These are phyloP conservation scores for Ogataea saltuana DNA, from an alignment of 805 yeast genomes.

Conservation along the genomic window DNA sequence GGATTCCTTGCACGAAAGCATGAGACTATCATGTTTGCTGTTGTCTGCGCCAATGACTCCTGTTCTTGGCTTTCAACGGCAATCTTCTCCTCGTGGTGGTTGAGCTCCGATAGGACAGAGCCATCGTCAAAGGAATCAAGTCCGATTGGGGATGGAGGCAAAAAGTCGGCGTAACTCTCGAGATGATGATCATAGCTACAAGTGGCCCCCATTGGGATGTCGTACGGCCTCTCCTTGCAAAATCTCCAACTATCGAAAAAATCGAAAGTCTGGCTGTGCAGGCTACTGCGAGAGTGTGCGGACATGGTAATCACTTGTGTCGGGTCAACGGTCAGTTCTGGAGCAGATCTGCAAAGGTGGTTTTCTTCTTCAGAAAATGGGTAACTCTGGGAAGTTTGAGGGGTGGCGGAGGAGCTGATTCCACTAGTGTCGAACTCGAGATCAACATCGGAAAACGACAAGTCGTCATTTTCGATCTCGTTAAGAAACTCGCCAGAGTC, in stretches of 20 bases:
- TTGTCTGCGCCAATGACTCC: conserved; percentile 1
- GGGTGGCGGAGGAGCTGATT: conserved; percentile 12
- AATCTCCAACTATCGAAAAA: conserved; percentile 4
- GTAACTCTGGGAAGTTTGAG: conserved; percentile 18
- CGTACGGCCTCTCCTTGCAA: neutral
- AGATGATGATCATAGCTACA: conserved; percentile 3
- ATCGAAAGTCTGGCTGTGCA: conserved; percentile 7
- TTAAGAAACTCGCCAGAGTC: conserved; percentile 18
- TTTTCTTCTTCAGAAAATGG: conserved; percentile 11
- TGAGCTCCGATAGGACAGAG: conserved; percentile 7
- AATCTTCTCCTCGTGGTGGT: conserved; percentile 7
- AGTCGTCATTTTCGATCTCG: conserved; percentile 20
- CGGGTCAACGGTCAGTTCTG: conserved; percentile 19
- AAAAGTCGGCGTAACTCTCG: conserved; percentile 9
- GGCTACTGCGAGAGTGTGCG: neutral
- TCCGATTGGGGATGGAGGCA: conserved; percentile 17
- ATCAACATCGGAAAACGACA: conserved; percentile 18
- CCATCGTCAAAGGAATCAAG: conserved; percentile 13
- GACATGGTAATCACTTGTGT: conserved; percentile 13
- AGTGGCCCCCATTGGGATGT: neutral
- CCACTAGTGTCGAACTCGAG: conserved; percentile 16
- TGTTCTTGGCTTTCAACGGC: conserved; percentile 7
- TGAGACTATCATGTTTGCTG: conserved; percentile 5
- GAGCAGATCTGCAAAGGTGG: conserved; percentile 1
- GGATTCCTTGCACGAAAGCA: conserved; percentile 8